Conservation (phyloP, 148 eudicot genomes). For the Vaccinium darrowii region DNA sequence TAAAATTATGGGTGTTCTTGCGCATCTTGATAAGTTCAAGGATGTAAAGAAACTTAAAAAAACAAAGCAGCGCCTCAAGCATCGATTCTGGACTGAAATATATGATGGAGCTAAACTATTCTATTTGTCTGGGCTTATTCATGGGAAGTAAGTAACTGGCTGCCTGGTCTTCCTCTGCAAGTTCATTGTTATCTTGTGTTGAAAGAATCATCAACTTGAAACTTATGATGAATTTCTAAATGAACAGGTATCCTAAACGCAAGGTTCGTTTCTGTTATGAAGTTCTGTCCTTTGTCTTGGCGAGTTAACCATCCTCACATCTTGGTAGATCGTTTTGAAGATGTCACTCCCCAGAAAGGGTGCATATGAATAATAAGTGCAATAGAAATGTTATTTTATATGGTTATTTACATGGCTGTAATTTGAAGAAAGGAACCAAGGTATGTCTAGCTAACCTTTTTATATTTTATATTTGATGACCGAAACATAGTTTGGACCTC, state of each 20-base stretch:
- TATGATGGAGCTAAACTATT: slow-evolving; percentile 85
- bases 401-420: slow-evolving; percentile 96
- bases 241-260: slow-evolving; percentile 81
- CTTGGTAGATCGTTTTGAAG: slow-evolving; percentile 95
- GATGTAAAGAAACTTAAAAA: slow-evolving; percentile 86
- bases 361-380: slow-evolving; percentile 62
- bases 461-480: background rate
- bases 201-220: background rate
- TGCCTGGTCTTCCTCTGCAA: background rate
- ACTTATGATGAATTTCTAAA: background rate
- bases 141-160: slow-evolving; percentile 75
- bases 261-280: slow-evolving; percentile 92
- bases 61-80: slow-evolving; percentile 89
- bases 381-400: slow-evolving; percentile 81
- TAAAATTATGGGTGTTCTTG: slow-evolving; percentile 94
- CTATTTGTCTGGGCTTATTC: slow-evolving; percentile 87
- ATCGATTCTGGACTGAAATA: slow-evolving; percentile 95
- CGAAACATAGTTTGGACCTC: background rate
- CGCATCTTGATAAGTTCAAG: slow-evolving; percentile 89
- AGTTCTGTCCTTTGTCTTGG: slow-evolving; percentile 83
- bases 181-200: background rate
- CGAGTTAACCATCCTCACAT: slow-evolving; percentile 78
- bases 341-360: slow-evolving; percentile 85
- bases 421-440: slow-evolving; percentile 91
- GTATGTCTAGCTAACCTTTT: slow-evolving; percentile 32